Evolutionary conservation across 2,329 filamentous ascomycete genomes (phyloP), one percentile per base, ranked within the genome.

Genomic region (Alternaria longipes): DNA sequence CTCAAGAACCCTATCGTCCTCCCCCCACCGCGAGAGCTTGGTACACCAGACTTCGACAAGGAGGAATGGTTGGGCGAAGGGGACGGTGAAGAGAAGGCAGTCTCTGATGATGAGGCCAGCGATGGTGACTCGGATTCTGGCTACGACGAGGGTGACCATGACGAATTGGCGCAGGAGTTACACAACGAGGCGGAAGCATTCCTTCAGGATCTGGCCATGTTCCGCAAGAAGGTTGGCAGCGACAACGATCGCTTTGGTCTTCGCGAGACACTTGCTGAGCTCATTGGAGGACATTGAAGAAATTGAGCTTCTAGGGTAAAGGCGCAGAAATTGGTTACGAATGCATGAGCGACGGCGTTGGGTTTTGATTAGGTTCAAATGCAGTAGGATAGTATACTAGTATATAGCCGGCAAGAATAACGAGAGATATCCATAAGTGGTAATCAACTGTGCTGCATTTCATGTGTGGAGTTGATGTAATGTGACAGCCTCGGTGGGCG

Each of bases 1-100:
- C 80, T 97, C 69, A 94, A 92, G 83, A 97, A 98, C 74, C 95
- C 95, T 0, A 97, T 99, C 65, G 90, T 93, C 30, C 62, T 84
- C 32, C 83, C 83, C 7, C 73, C 74, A 71, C 69, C 74, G 68
- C 65, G 71, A 20, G 62, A 71, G 8, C 51, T 69, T 14, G 66
- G 62, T 44, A 70, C 67, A 4, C 73, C 72, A 3, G 70, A 79
- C 58, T 63, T 81, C 68, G 73, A 77, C 69, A 63, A 71, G 18
- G 67, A 71, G 4, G 69, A 71, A 20, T 74, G 72, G 67, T 64
- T 73, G n/a, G 63, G 64, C 12, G 67, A 68, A 26, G 24, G 24
- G 24, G 24, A 34, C 45, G 69, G 66, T 68, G 70, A 71, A 57
- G 70, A 74, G n/a, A 70, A 72, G 28, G 45, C 53, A 4, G 41